Percentiles rank a stretch among this genome's conserved stretches.
Conservation (phyloP, 805 yeast genomes). For the Starmerella potacharoeniae region DNA sequence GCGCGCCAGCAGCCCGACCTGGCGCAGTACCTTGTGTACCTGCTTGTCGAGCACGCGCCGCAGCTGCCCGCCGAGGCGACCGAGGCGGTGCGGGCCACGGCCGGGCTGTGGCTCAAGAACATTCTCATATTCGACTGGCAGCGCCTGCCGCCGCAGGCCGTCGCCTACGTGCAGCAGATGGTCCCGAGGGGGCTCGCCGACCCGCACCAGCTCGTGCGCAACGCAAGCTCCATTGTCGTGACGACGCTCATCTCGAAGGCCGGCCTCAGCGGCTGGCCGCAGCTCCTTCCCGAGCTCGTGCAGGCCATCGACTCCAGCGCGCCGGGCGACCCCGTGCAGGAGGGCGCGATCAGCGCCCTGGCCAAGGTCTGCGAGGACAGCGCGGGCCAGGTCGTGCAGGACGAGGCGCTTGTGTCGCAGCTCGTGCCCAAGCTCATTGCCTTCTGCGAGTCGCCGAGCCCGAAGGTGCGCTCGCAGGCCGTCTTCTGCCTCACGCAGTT, state of each 20-base stretch:
- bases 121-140: slow-evolving; percentile 36
- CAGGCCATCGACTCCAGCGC: slow-evolving; percentile 42
- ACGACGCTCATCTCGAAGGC: slow-evolving; percentile 63
- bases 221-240: slow-evolving; percentile 82
- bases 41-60: slow-evolving; percentile 46
- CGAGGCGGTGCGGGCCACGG: slow-evolving; percentile 55
- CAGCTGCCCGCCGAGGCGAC: slow-evolving; percentile 35
- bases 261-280: slow-evolving; percentile 67
- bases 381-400: slow-evolving; percentile 49
- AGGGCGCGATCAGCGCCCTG: slow-evolving; percentile 72
- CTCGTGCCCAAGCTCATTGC: slow-evolving; percentile 56
- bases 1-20: slow-evolving; percentile 67
- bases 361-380: slow-evolving; percentile 87
- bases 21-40: slow-evolving; percentile 63
- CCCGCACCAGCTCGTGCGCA: slow-evolving; percentile 52
- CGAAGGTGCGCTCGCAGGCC: slow-evolving; percentile 46
- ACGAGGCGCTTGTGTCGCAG: slow-evolving; percentile 41
- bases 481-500: slow-evolving; percentile 69
- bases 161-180: slow-evolving; percentile 37
- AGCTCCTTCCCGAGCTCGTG: slow-evolving; percentile 55
- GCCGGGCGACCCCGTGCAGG: slow-evolving; percentile 35
- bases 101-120: slow-evolving; percentile 79
- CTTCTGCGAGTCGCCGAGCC: slow-evolving; percentile 32
- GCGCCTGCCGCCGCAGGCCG: slow-evolving; percentile 29
- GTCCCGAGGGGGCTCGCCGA: slow-evolving; percentile 42